Conservation (phyloP, 2,329 filamentous ascomycete genomes). For the Aotearoamyces nothofagi region DNA sequence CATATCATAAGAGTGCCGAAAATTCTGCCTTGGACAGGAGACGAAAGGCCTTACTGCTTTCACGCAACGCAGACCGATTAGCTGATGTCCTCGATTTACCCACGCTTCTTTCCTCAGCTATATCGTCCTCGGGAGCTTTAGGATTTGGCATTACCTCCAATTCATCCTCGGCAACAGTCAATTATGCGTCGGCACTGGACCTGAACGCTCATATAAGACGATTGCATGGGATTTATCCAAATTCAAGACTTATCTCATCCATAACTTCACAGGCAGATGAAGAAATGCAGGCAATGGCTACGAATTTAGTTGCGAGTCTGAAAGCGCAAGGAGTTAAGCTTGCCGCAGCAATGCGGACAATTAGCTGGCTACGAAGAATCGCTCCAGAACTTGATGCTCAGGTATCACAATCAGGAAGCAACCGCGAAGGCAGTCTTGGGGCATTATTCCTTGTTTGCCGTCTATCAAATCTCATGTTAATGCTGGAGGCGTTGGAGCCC, state of each 20-base stretch:
- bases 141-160: slow-evolving; percentile 26
- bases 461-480: slow-evolving; percentile 62
- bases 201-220: slow-evolving; percentile 87
- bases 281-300: slow-evolving; percentile 78
- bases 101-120: slow-evolving; percentile 66
- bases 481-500: slow-evolving; percentile 71
- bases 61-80: slow-evolving; percentile 76
- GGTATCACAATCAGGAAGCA: slow-evolving; percentile 14
- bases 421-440: slow-evolving; percentile 54
- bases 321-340: slow-evolving; percentile 71
- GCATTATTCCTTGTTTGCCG: slow-evolving; percentile 80
- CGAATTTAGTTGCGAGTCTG: slow-evolving; percentile 65
- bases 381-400: slow-evolving; percentile 58
- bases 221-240: slow-evolving; percentile 67
- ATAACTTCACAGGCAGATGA: slow-evolving; percentile 67
- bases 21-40: slow-evolving; percentile 57
- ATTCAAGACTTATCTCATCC: slow-evolving; percentile 58
- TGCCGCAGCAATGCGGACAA: slow-evolving; percentile 75
- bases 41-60: slow-evolving; percentile 65
- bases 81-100: slow-evolving; percentile 87
- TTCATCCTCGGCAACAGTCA: slow-evolving; percentile 33
- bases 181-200: slow-evolving; percentile 81
- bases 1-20: slow-evolving; percentile 61
- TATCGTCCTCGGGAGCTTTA: slow-evolving; percentile 30
- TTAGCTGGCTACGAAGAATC: slow-evolving; percentile 80